These are phyloP conservation scores for Trichoderma gracile DNA, from an alignment of 2,329 filamentous ascomycete genomes.

Conservation along the genomic window DNA sequence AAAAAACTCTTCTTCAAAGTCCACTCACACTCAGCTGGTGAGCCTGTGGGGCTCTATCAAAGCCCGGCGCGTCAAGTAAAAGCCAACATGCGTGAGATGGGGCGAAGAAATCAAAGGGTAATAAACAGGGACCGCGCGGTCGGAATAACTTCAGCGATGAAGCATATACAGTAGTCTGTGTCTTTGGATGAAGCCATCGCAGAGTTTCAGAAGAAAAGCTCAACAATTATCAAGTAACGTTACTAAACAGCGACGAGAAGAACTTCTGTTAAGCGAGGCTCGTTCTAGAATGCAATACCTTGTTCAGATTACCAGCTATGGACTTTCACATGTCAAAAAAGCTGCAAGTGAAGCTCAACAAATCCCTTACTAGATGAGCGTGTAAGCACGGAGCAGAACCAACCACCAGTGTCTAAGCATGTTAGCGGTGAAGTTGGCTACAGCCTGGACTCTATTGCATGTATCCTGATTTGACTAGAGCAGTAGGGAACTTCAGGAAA, in stretches of 20 bases:
- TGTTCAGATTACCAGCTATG: not conserved
- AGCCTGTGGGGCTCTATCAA: conserved; percentile 13
- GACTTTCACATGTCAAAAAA: conserved; percentile 14
- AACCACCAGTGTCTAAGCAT: not conserved
- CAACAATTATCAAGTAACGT: not conserved
- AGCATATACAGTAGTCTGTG: not conserved
- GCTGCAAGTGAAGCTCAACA: not conserved
- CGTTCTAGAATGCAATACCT: not conserved
- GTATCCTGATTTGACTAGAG: not conserved
- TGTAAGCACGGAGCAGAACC: not conserved
- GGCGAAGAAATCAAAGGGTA: not conserved
- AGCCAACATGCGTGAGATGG: not conserved
- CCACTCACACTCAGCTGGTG: conserved; percentile 19
- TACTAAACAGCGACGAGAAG: not conserved
- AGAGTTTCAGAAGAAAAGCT: not conserved
- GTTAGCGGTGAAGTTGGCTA: not conserved
- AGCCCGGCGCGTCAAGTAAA: not conserved
- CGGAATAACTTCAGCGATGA: not conserved
- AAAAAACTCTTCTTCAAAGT: not conserved
- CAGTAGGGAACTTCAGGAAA: not conserved
- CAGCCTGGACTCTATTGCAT: not conserved
- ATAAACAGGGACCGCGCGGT: not conserved
- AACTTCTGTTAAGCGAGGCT: conserved; percentile 1
- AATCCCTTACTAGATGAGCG: not conserved
- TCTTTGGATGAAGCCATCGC: not conserved